Evolutionary conservation across 192 early-diverging fungal genomes (phyloP).

Genomic region (Jimgerdemannia lactiflua): DNA sequence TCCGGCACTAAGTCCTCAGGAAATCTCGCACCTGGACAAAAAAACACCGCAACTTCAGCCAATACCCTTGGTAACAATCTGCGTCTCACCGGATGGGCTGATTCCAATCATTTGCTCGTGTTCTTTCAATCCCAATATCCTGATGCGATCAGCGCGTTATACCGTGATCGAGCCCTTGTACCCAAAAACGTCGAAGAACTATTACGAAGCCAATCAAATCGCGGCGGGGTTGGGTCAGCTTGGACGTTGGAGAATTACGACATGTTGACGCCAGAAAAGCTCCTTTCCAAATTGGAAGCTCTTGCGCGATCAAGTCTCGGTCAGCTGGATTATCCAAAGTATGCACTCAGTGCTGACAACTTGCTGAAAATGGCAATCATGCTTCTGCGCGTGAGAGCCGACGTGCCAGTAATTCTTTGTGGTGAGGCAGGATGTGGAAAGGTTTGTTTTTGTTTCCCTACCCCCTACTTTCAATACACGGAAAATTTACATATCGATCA

Average conservation of each 20-base stretch:
- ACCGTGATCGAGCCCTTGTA: conserved; percentile 6
- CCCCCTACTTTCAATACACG: too few relatives aligned
- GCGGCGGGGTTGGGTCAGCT: background rate
- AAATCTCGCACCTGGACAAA: background rate
- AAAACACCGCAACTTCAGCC: too few relatives aligned
- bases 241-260: conserved; percentile 11
- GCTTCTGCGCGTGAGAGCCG: conserved; percentile 8
- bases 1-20: background rate
- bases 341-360: conserved; percentile 13
- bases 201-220: conserved; percentile 7
- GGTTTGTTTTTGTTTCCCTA: too few relatives aligned
- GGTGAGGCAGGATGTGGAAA: conserved; percentile 19
- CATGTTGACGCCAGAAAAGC: background rate
- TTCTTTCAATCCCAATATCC: conserved; percentile 19
- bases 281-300: conserved; percentile 9
- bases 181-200: conserved; percentile 9
- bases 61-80: background rate
- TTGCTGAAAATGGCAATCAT: conserved; percentile 16
- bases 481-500: too few relatives aligned
- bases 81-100: conserved; percentile 7
- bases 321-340: background rate
- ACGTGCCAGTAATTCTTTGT: conserved; percentile 10
- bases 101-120: conserved; percentile 16
- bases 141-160: conserved; percentile 16
- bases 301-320: conserved; percentile 7